Evolutionary conservation across 768 basidiomycete genomes (phyloP), one percentile per base, ranked within the genome.

Genomic region (Suillus paluster): DNA sequence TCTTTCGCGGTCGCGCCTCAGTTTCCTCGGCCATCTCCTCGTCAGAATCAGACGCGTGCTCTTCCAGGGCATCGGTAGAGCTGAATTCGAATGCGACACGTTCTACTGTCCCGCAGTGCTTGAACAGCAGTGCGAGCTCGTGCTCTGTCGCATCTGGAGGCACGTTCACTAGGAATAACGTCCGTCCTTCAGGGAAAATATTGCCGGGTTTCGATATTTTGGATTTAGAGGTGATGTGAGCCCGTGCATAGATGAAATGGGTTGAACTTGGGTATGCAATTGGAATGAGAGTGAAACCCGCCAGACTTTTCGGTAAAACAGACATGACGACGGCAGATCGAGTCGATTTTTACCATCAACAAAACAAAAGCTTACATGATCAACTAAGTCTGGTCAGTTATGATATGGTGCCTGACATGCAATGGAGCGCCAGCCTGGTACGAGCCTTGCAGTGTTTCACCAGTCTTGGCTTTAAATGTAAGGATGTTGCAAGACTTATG

Each of bases 91-190:
- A 91, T 1, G 86, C 66, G 11, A 95, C 86, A 54, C 80, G 80
- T 73, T 97, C 95, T 33, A 96, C 82, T 0, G 87, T 88, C 25
- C 95, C 95, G 59, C 83, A 86, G 25, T 81, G 69, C 69, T 88
- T 88, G 80, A 96, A 96, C n/a, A 97, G 79, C 12, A 84, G 75
- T 2, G 86, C 78, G 0, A 97, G 75, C 69, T 95, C 93, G 41
- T 91, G 82, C 67, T 92, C 91, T 1, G 92, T 92, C 4, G 92
- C 86, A 72, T 97, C 94, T 59, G 94, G 89, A 2, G 96, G 95
- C 6, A 96, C 77, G 68, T 98, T 97, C 59, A 91, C 92, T 3
- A 96, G 77, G 70, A 98, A 98, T 11, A 97, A 80, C 0, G 94
- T 96, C 48, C 94, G 84, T 17, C 84, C 86, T 36, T 85, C 72